These are phyloP conservation scores for Solanum etuberosum DNA, from an alignment of 257 asterid genomes.

Conservation along the genomic window DNA sequence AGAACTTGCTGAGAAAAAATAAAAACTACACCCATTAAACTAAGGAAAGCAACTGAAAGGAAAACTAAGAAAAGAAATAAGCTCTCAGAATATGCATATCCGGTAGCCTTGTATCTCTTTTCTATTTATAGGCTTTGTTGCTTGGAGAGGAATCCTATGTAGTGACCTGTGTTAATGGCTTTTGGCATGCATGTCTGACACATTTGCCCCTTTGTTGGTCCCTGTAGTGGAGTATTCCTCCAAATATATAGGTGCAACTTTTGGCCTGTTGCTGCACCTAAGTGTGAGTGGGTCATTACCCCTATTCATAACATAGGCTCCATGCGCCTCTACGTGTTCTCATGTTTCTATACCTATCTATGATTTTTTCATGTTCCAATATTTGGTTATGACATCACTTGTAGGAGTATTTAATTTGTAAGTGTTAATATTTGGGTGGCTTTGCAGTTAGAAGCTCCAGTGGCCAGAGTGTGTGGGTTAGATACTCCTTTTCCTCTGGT, in stretches of 20 bases:
- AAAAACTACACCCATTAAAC: neutral
- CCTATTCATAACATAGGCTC: neutral
- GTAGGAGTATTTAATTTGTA: neutral
- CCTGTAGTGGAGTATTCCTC: neutral
- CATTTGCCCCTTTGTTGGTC: neutral
- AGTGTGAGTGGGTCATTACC: neutral
- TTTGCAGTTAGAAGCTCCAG: slow-evolving; percentile 88
- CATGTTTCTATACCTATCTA: neutral
- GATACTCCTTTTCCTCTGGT: slow-evolving; percentile 97
- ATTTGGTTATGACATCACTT: neutral
- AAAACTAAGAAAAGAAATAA: neutral
- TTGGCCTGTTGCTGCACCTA: neutral
- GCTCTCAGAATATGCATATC: neutral
- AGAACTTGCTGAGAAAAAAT: neutral
- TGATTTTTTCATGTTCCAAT: neutral
- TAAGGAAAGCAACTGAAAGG: neutral
- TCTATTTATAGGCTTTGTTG: neutral
- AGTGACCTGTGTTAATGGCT: neutral
- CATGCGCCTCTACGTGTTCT: neutral
- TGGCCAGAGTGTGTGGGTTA: slow-evolving; percentile 83
- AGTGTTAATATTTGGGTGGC: neutral
- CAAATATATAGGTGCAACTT: neutral
- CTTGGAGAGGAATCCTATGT: neutral
- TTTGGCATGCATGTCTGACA: neutral
- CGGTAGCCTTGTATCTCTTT: neutral